A percentile compares a stretch with the other conserved stretches of the same genome.
These are phyloP conservation scores for Backusella psychrophila DNA, from an alignment of 192 early-diverging fungal genomes.

Conservation along the genomic window DNA sequence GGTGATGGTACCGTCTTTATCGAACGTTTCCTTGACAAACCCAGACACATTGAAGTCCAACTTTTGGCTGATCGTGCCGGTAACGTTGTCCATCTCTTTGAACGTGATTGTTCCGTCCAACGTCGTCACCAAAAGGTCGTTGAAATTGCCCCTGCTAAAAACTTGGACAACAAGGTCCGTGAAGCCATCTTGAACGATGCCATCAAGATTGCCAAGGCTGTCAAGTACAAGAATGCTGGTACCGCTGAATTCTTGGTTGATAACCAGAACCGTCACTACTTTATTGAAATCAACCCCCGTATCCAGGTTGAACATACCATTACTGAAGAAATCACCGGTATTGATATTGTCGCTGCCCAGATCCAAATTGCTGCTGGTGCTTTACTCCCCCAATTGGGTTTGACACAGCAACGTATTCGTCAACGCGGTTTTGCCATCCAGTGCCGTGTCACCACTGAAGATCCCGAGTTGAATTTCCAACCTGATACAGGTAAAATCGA, in stretches of 20 bases:
- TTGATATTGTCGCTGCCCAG: constrained; percentile 92
- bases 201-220: constrained; percentile 84
- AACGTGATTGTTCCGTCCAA: constrained; percentile 98
- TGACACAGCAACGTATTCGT: constrained; percentile 79
- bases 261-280: constrained; percentile 84
- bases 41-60: constrained; percentile 98
- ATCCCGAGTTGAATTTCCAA: constrained; percentile 90
- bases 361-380: constrained; percentile 93
- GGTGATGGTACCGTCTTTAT: constrained; percentile 96
- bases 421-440: constrained; percentile 90
- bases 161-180: constrained; percentile 61
- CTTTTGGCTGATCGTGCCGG: constrained; percentile 83
- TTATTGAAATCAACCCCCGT: constrained; percentile 98
- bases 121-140: constrained; percentile 97
- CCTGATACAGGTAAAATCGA: constrained; percentile 96
- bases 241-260: constrained; percentile 98
- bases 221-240: constrained; percentile 94
- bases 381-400: constrained; percentile 70
- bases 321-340: constrained; percentile 95
- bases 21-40: constrained; percentile 88
- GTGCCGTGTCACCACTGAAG: constrained; percentile 96
- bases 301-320: constrained; percentile 99
- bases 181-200: constrained; percentile 86
- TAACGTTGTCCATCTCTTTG: constrained; percentile 88
- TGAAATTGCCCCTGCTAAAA: constrained; percentile 87